Base-by-base conservation (phyloP, 768 basidiomycete genomes). In the Mycena indigotica region DNA sequence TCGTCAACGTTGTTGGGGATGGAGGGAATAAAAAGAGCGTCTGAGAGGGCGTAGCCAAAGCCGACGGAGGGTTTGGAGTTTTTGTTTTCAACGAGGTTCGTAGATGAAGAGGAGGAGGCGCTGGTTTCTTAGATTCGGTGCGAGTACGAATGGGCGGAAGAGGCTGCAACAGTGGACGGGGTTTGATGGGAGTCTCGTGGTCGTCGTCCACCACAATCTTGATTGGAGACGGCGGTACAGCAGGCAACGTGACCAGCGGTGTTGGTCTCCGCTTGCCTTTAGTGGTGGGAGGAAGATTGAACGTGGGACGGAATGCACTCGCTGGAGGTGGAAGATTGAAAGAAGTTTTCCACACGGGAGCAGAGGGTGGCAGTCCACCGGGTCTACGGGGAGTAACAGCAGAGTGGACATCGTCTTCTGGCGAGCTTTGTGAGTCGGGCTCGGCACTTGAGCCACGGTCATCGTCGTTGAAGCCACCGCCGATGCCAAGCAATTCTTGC, bases 21-120 rank as follows among this genome's bases (percentile, higher is more conserved):
- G 91, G 90, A 1, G 91, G 91, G 67, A 93, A 93, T 32, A 93
- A 86, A 64, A 93, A 93, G 45, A 93, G 78, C 0, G 91, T 93
- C 68, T 93, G 92, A 1, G 91, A 90, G 28, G 89, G 88, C 29
- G 86, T 81, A 45, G 78, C 70, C 35, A 76, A 66, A 2, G 63
- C 63, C 17, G 70, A 66, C 3, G 65, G 52, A 53, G 66, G 66
- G 52, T 68, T 70, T 21, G 64, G 67, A 57, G 46, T 60, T 66
- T 48, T 73, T 72, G 28, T 63, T 61, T 72, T 75, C 50, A 75
- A 62, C 58, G 62, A 70, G 60, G 68, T 73, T 21, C 79, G 74
- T 5, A 87, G 75, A 53, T 82, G 80, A 21, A 87, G 78, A 13
- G 86, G 82, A 0, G 86, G 82, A 8, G 84, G 83, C 0, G 72